phyloP scores from a whole-genome alignment of 768 basidiomycete species.

The Steccherinum ochraceum region DNA sequence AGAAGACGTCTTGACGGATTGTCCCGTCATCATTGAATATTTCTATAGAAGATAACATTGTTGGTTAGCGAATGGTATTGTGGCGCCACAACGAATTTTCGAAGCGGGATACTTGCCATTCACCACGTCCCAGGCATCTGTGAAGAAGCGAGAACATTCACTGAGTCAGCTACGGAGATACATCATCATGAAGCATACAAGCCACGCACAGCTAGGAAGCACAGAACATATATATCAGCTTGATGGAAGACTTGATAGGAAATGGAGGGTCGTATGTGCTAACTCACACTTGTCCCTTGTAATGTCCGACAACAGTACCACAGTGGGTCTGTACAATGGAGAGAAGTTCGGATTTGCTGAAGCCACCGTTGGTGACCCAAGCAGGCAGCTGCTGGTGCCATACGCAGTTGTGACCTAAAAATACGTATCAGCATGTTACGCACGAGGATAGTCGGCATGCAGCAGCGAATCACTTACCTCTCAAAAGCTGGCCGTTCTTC shows the following conservation, averaged over 20 bases:
- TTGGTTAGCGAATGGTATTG: too few relatives aligned
- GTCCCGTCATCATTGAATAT: constrained; percentile 57
- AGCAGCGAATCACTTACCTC: constrained; percentile 25
- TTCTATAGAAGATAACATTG: constrained; percentile 21
- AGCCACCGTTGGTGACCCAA: constrained; percentile 41
- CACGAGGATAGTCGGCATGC: neutral
- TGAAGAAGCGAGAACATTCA: neutral
- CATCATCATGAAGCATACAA: neutral
- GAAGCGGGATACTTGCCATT: constrained; percentile 28
- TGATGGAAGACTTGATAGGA: neutral
- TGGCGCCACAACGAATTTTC: too few relatives aligned
- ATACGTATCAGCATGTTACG: neutral
- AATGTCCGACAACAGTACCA: constrained; percentile 43
- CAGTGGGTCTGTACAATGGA: constrained; percentile 44
- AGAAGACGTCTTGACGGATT: constrained; percentile 49
- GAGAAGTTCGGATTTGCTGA: constrained; percentile 34
- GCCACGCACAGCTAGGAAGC: constrained; percentile 6
- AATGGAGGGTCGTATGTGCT: too few relatives aligned
- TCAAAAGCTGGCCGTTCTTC: constrained; percentile 39
- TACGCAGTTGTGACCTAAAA: constrained; percentile 32
- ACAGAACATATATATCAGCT: too few relatives aligned
- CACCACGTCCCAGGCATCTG: constrained; percentile 46
- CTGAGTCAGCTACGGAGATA: neutral
- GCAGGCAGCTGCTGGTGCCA: constrained; percentile 47
- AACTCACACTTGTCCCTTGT: constrained; percentile 44